Evolutionary conservation across 345 rosid genomes (phyloP), one percentile per base, ranked within the genome.

Genomic region (Populus davidiana): DNA sequence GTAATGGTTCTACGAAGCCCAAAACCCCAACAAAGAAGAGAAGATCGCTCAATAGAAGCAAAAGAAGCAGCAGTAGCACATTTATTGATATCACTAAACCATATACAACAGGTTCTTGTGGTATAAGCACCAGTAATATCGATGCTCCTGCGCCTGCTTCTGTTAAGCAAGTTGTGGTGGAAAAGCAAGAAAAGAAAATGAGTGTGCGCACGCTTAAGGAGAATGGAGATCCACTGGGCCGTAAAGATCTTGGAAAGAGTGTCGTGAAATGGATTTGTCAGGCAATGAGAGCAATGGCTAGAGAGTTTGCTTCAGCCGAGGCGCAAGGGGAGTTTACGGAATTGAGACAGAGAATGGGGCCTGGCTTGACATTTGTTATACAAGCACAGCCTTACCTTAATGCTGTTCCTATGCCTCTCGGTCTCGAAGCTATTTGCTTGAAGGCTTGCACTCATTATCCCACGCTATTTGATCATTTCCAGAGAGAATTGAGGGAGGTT

Each of bases 391-490:
- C 97, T 69, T 93, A 91, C 77, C 89, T 92, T 69, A 95, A 86
- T 78, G 92, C 94, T 14, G 72, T 89, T 81, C 97, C 99, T 6
- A 93, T 95, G 88, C 99, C 99, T 25, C 74, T 86, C 12, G 97
- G 99, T 6, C 72, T 88, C 17, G 98, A 95, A 79, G 93, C 93
- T 29, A 73, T 90, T 76, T 91, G 99, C 83, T 85, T 95, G 81
- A 95, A 95, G 82, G 93, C 93, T 47, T 88, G 92, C 74, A 89
- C 97, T 11, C 97, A 95, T 85, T 95, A 93, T 74, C 94, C 99
- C 1, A 93, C 98, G 4, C 83, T 95, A 18, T 93, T 95, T 61
- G 99, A 95, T 88, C 87, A 95, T 79, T 94, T 94, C 87, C 98
- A 94, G 88, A 85, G 98, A 70, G 98, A 94, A 83, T 61, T 95